phyloP scores from a whole-genome alignment of 192 early-diverging fungal genomes.

The Podila epicladia region DNA sequence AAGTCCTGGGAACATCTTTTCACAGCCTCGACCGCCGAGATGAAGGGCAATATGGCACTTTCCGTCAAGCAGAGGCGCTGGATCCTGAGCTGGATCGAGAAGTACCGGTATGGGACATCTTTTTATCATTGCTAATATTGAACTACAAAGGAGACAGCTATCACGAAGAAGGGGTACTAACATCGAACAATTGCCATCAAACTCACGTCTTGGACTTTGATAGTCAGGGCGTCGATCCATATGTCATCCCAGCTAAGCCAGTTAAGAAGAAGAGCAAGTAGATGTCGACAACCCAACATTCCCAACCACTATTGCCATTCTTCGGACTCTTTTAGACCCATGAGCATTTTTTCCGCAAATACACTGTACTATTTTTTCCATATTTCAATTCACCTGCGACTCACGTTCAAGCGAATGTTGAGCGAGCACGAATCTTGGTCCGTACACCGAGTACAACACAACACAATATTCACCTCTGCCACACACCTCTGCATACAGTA shows the following conservation, averaged over 20 bases:
- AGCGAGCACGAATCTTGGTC: too few species aligned
- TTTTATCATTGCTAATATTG: too few species aligned
- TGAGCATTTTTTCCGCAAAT: background rate
- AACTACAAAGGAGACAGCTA: background rate
- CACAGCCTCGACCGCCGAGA: slow-evolving; percentile 52
- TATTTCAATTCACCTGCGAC: background rate
- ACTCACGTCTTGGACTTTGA: background rate
- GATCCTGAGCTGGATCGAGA: slow-evolving; percentile 50
- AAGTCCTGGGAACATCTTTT: slow-evolving; percentile 74
- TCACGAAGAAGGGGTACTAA: too few species aligned
- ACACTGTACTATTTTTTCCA: slow-evolving; percentile 10
- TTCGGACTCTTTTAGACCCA: background rate
- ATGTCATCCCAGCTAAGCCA: slow-evolving; percentile 54
- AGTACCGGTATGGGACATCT: slow-evolving; percentile 31
- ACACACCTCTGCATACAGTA: too few species aligned
- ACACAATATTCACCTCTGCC: too few species aligned
- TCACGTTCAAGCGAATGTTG: too few species aligned
- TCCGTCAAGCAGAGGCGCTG: slow-evolving; percentile 70
- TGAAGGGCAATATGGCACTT: slow-evolving; percentile 69
- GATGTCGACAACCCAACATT: background rate
- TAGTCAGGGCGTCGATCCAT: slow-evolving; percentile 63
- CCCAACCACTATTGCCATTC: background rate
- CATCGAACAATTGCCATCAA: too few species aligned
- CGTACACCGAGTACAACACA: too few species aligned
- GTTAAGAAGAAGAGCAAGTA: slow-evolving; percentile 49